phyloP scores from a whole-genome alignment of 2,329 filamentous ascomycete species.

The Trichophyton mentagrophytes region DNA sequence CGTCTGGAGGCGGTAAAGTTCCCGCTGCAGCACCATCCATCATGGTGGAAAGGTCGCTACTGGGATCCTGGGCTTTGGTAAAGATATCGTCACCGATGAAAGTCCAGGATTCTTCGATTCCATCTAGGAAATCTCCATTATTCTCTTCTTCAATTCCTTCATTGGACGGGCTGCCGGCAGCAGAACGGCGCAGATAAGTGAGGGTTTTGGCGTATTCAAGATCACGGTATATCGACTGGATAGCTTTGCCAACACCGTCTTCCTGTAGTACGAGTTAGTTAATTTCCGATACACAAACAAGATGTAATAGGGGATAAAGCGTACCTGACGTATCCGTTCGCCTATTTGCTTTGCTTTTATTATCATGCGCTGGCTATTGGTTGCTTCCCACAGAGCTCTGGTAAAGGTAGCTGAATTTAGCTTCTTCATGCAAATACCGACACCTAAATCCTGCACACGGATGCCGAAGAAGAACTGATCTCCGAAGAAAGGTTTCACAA shows the following conservation, averaged over 20 bases:
- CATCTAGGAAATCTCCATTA: slow-evolving; percentile 43
- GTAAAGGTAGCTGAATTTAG: slow-evolving; percentile 79
- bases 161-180: slow-evolving; percentile 25
- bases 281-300: background rate
- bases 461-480: slow-evolving; percentile 94
- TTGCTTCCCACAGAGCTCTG: slow-evolving; percentile 79
- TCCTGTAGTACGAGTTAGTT: slow-evolving; percentile 46
- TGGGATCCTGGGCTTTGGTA: background rate
- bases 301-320: slow-evolving; percentile 18
- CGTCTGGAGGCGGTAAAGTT: slow-evolving; percentile 1
- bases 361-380: slow-evolving; percentile 83
- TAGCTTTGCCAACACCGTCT: slow-evolving; percentile 76
- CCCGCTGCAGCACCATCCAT: slow-evolving; percentile 8
- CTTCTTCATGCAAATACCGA: slow-evolving; percentile 78
- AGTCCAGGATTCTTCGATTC: slow-evolving; percentile 79
- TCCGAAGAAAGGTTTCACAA: slow-evolving; percentile 93
- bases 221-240: slow-evolving; percentile 87
- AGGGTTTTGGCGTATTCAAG: slow-evolving; percentile 82
- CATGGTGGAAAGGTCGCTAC: slow-evolving; percentile 7
- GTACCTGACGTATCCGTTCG: slow-evolving; percentile 73
- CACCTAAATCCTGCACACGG: slow-evolving; percentile 82
- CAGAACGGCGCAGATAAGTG: slow-evolving; percentile 48
- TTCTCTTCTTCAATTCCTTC: slow-evolving; percentile 25
- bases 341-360: slow-evolving; percentile 69
- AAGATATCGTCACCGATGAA: slow-evolving; percentile 52